Evolutionary conservation across 73 alveolate genomes (phyloP), one percentile per base, ranked within the genome.

Genomic region (Tetrahymena borealis): DNA sequence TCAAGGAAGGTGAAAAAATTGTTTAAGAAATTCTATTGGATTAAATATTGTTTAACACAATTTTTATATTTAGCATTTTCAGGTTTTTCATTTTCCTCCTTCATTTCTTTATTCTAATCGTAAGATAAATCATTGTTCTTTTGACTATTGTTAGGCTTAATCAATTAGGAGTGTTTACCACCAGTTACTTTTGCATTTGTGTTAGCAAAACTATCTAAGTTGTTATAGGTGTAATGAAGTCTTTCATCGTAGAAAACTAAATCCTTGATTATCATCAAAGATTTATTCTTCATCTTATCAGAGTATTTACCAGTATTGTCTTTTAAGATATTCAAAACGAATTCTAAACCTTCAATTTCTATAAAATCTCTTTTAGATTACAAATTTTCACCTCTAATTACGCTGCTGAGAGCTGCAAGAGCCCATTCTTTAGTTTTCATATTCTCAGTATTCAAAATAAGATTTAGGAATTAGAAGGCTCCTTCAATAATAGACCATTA

Each of bases 301-400:
- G 95, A 79, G 85, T 60, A 60, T 28, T 60, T 60, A 60, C 85
- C 85, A 15, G 85, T 60, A 5, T 60, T 60, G 28, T 60, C 85
- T 9, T 79, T 40, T 38, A 85, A 32, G 36, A 79, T 40, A 32
- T 79, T 33, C 39, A 93, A 93, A 4, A 78, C 20, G 9, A 85
- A 40, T 39, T 79, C 18, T 11, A 93, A 15, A 40, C 95, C 95
- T 38, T 93, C 91, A 41, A 39, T 39, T 40, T 93, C 95, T 11
- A 93, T 93, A 32, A 93, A 93, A 28, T 40, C 38, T 85, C 95
- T 78, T 33, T 92, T 92, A 78, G 77, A 79, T 13, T 92, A 39
- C 28, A 92, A 40, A 38, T 90, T 79, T 79, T 92, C 95, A 78
- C 94, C 94, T 91, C 94, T 91, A 0, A 91, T 39, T 37, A 91